Evolutionary conservation across 148 eudicot species (phyloP), one percentile per base, ranked within the genome.

Genomic region (Talinum fruticosum): DNA sequence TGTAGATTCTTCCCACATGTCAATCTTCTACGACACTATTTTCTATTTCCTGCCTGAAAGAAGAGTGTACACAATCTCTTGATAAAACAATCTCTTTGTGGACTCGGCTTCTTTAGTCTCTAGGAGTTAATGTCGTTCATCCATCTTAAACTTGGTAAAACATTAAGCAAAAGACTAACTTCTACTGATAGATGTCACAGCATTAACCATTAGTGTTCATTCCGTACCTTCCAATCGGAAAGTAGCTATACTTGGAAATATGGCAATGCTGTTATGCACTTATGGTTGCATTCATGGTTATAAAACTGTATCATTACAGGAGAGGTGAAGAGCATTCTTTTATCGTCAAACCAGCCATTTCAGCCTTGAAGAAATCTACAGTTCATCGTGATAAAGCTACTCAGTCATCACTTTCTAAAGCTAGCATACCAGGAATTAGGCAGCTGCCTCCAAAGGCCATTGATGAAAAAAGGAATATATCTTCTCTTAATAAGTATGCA

Each of bases 291-390:
- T 18, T 66, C 33, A 70, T 76, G 59, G 49, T 77, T 74, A 73
- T 64, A 67, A 69, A 10, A 71, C 49, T 73, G 7, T 62, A 30
- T 74, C 65, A 68, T 80, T 83, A 71, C 88, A 96, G 99, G 97
- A 91, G 93, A 90, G 99, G 99, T 73, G 99, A 96, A 88, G 97
- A 96, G 84, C 99, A 93, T 79, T 96, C 99, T 77, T 96, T 96
- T 76, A 91, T 96, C 80, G 90, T 96, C 76, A 96, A 93, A 76
- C 97, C 97, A 77, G 92, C 93, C 45, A 80, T 88, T 72, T 84
- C 90, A 54, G 67, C 81, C 72, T 83, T 85, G 87, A 93, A 86
- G 82, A 81, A 70, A 71, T 64, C 87, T 59, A 91, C 84, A 77
- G 75, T 83, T 74, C 84, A 70, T 10, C 70, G 79, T 66, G 84